Evolutionary conservation across 2,329 filamentous ascomycete species (phyloP), one percentile per base, ranked within the genome.

Genomic region (Fusarium algeriense): DNA sequence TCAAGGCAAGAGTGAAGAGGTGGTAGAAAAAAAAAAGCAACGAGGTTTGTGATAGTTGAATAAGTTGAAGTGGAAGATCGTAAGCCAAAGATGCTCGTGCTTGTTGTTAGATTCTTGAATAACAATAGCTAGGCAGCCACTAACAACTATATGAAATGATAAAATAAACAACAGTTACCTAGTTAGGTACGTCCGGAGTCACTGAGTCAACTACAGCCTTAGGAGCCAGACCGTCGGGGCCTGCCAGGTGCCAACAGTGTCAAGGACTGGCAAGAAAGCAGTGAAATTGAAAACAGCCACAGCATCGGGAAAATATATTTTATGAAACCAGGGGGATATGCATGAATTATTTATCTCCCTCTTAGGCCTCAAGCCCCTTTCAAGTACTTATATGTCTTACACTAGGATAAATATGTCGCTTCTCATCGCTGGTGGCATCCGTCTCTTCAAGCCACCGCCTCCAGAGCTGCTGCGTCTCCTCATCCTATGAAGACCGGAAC

Each of bases 401-500:
- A 49, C 58, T 73, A 69, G 67, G 66, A 74, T 71, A 35, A 28
- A 8, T 23, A 69, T 66, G 38, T 68, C 52, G 70, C 60, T 63
- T 60, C 60, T 73, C 43, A 59, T 64, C 48, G 61, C 50, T 37
- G 54, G 34, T 67, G 66, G 63, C 55, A 67, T 54, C 38, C 30
- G 46, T 58, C 28, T 46, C 32, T 44, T 60, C 55, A 65, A 63
- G 64, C 74, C 72, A 73, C 54, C 37, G 50, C 64, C 71, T 61
- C 67, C 64, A 73, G 65, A 75, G 67, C 69, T 67, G 69, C 64
- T 75, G 64, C 63, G 70, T 71, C 67, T 73, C 74, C 74, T 77
- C 74, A 76, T 79, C 71, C 73, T 78, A 78, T 73, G 75, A 76
- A 76, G 74, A 74, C 67, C 64, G 74, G 70, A 72, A 70, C 70